Evolutionary conservation across 495 filamentous ascomycete genomes (phyloP).

Genomic region (Glarea lozoyensis): DNA sequence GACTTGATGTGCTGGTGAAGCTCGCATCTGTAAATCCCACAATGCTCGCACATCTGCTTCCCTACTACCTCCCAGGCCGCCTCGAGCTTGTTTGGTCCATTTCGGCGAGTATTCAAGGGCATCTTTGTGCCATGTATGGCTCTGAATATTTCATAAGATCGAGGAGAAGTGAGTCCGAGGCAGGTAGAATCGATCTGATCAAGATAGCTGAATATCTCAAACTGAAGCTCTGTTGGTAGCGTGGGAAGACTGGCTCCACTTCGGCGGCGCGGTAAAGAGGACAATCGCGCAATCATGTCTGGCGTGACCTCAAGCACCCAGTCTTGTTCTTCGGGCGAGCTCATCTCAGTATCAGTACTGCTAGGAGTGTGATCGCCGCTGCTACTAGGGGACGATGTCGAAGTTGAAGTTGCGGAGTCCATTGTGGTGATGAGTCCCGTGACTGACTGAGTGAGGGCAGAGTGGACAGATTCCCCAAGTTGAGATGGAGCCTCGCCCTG

Average conservation of each 20-base stretch:
- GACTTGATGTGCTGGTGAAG: slow-evolving; percentile 42
- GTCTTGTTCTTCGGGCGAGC: slow-evolving; percentile 13
- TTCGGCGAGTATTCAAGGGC: slow-evolving; percentile 35
- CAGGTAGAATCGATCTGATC: slow-evolving; percentile 45
- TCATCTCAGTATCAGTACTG: slow-evolving; percentile 13
- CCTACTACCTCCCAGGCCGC: slow-evolving; percentile 42
- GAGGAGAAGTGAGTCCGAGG: slow-evolving; percentile 40
- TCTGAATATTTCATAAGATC: slow-evolving; percentile 43
- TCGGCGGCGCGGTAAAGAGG: slow-evolving; percentile 4
- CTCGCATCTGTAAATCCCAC: slow-evolving; percentile 42
- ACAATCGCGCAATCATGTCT: slow-evolving; percentile 12
- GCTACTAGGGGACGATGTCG: slow-evolving; percentile 2
- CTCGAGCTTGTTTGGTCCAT: slow-evolving; percentile 46
- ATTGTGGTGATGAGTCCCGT: background rate
- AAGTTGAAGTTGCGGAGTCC: background rate
- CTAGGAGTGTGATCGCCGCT: slow-evolving; percentile 4
- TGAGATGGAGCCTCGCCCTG: too few species aligned
- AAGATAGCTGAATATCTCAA: slow-evolving; percentile 43
- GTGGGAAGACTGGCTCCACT: slow-evolving; percentile 9
- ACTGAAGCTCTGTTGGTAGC: slow-evolving; percentile 50
- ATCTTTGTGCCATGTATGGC: slow-evolving; percentile 36
- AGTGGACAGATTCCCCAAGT: background rate
- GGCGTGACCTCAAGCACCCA: slow-evolving; percentile 17
- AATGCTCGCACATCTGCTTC: slow-evolving; percentile 26
- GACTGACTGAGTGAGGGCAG: background rate